These are phyloP conservation scores for Saprolegnia parasitica DNA, from an alignment of 352 stramenopile genomes.

Conservation along the genomic window DNA sequence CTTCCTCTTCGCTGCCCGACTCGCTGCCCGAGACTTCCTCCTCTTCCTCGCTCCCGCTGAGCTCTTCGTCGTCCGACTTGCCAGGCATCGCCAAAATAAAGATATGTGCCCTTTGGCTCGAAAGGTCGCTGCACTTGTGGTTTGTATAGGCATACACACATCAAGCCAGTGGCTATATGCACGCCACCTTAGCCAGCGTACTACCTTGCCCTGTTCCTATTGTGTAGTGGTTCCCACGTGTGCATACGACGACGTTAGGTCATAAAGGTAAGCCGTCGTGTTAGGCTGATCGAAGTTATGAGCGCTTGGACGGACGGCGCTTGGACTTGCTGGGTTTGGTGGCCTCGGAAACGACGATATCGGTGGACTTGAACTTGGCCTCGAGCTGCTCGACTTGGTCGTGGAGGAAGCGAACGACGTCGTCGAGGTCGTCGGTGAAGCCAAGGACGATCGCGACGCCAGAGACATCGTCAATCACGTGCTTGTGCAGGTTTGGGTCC, in stretches of 20 bases:
- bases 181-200: no score
- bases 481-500: background rate
- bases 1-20: conserved; percentile 25
- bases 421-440: conserved; percentile 26
- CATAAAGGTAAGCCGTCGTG: no score
- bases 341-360: background rate
- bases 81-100: conserved; percentile 12
- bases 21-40: conserved; percentile 26
- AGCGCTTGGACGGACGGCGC: no score
- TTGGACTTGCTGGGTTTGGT: background rate
- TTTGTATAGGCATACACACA: no score
- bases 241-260: no score
- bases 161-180: no score
- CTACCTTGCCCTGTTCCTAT: no score
- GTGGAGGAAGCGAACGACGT: conserved; percentile 14
- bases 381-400: conserved; percentile 11
- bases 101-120: no score
- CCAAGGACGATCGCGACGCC: conserved; percentile 17
- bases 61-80: conserved; percentile 30
- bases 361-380: conserved; percentile 13
- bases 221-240: no score
- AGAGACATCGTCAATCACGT: conserved; percentile 12
- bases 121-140: no score
- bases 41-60: conserved; percentile 28
- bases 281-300: no score